phyloP scores from a whole-genome alignment of 1,284 basidiomycete genomes.

The Ganoderma lingzhi region DNA sequence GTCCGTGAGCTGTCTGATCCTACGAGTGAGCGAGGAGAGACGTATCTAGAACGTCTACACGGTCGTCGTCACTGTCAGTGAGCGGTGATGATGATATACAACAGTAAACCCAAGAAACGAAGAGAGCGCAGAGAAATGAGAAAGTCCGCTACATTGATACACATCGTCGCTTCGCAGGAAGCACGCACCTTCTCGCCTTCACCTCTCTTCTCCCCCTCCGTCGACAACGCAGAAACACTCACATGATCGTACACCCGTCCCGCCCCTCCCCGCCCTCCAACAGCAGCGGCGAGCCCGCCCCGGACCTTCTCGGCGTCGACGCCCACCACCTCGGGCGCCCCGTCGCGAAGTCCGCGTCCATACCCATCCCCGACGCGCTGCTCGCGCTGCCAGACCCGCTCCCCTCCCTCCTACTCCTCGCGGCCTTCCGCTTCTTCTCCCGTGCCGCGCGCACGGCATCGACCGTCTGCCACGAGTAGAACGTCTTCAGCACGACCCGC shows the following conservation, averaged over 20 bases:
- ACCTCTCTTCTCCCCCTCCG: not conserved
- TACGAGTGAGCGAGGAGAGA: constrained; percentile 12
- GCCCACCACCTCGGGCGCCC: constrained; percentile 53
- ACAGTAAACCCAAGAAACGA: constrained; percentile 2
- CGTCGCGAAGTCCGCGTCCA: constrained; percentile 17
- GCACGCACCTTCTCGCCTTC: constrained; percentile 17
- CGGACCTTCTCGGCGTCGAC: constrained; percentile 48
- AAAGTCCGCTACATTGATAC: constrained; percentile 12
- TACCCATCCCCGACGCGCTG: constrained; percentile 41
- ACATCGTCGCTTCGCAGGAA: not conserved
- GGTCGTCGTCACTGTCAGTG: constrained; percentile 15
- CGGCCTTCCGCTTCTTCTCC: constrained; percentile 58
- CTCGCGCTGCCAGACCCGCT: constrained; percentile 39
- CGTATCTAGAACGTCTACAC: constrained; percentile 16
- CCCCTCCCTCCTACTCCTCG: constrained; percentile 53
- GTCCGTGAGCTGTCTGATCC: constrained; percentile 22
- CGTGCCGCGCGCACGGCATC: constrained; percentile 71
- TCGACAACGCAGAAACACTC: constrained; percentile 14
- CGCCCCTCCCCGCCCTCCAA: constrained; percentile 45
- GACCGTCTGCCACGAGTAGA: constrained; percentile 88
- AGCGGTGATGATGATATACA: constrained; percentile 5
- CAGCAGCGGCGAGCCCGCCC: constrained; percentile 42
- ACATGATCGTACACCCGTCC: constrained; percentile 57
- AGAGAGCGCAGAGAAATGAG: not conserved
- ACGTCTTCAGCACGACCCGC: constrained; percentile 84